A percentile compares a stretch with the other conserved stretches of the same genome.
Evolutionary conservation across 2,329 filamentous ascomycete genomes (phyloP).

Genomic region (Setomelanomma holmii): DNA sequence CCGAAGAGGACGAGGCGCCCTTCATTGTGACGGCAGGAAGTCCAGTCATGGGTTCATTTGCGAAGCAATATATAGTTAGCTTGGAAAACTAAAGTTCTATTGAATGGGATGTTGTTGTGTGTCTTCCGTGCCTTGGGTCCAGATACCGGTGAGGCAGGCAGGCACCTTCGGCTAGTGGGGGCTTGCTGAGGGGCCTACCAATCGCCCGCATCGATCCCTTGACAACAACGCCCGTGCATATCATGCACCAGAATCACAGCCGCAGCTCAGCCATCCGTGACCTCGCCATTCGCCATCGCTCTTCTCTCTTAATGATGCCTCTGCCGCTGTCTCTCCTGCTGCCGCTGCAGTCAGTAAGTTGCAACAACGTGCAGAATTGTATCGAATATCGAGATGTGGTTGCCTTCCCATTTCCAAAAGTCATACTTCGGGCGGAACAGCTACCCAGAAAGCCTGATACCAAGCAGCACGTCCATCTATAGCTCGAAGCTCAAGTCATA

Average conservation of each 20-base stretch:
- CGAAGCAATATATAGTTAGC: neutral
- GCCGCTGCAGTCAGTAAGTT: no score
- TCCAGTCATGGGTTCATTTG: no score
- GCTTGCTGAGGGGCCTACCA: neutral
- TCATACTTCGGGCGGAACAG: constrained; percentile 9
- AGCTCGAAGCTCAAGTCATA: constrained; percentile 20
- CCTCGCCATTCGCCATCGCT: constrained; percentile 1
- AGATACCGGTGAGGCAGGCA: constrained; percentile 2
- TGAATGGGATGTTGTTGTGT: neutral
- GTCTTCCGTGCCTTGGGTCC: neutral
- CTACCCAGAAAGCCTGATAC: constrained; percentile 23
- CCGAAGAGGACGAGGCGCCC: neutral
- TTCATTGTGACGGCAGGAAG: constrained; percentile 8
- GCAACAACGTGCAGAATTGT: no score
- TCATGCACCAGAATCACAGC: neutral
- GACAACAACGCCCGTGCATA: neutral
- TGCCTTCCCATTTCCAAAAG: constrained; percentile 9
- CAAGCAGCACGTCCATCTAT: constrained; percentile 9
- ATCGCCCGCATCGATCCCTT: neutral
- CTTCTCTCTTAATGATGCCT: neutral
- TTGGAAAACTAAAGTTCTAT: neutral
- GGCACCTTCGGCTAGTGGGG: neutral
- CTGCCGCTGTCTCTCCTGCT: neutral
- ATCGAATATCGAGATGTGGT: constrained; percentile 1
- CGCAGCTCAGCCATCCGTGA: constrained; percentile 7